These are phyloP conservation scores for Fagopyrum esculentum DNA, from an alignment of 148 eudicot species.

Conservation along the genomic window DNA sequence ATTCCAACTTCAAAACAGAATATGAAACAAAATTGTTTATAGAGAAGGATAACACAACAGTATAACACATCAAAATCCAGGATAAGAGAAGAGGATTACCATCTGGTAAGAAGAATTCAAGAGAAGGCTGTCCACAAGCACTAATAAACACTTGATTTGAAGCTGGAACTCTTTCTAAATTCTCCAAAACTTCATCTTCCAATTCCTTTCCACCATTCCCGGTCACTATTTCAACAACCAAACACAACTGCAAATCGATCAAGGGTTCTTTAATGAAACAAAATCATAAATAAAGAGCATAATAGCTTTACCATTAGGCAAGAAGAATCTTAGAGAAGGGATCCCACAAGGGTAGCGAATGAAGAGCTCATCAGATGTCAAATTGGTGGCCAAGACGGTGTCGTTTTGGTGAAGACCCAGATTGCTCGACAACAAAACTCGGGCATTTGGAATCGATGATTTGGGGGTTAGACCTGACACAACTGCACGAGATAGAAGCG, in stretches of 20 bases:
- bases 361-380: constrained; percentile 21
- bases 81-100: constrained; percentile 27
- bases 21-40: background rate
- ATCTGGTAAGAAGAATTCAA: constrained; percentile 66
- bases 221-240: constrained; percentile 9
- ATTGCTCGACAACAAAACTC: constrained; percentile 18
- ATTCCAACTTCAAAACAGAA: background rate
- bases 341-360: constrained; percentile 9
- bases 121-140: constrained; percentile 65
- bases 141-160: constrained; percentile 17
- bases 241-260: background rate
- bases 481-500: constrained; percentile 36
- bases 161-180: background rate
- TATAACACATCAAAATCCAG: background rate
- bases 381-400: constrained; percentile 20
- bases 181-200: constrained; percentile 21
- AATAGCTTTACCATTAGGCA: constrained; percentile 19
- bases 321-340: constrained; percentile 15
- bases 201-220: constrained; percentile 22
- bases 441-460: constrained; percentile 20
- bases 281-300: background rate
- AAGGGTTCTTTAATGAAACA: background rate
- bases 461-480: constrained; percentile 16
- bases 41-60: background rate
- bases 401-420: constrained; percentile 31